Evolutionary conservation across 2,329 filamentous ascomycete species (phyloP).

Genomic region (Zymoseptoria passerinii): DNA sequence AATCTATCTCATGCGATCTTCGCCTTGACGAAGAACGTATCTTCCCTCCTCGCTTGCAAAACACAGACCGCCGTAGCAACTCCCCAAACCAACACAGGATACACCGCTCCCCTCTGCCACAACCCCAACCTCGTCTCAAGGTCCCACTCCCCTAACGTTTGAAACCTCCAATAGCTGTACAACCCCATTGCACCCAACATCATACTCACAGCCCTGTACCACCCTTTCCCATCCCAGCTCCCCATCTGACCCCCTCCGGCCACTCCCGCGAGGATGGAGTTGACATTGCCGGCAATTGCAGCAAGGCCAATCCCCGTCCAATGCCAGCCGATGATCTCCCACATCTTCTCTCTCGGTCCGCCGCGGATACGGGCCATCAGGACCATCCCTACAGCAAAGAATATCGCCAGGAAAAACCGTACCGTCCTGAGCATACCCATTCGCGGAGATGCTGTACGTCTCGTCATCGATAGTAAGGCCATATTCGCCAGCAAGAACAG

Average conservation of each 20-base stretch:
- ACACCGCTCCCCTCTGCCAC: constrained; percentile 15
- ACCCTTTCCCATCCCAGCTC: constrained; percentile 4
- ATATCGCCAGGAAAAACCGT: constrained; percentile 6
- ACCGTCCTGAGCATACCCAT: constrained; percentile 6
- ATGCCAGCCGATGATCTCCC: constrained; percentile 18
- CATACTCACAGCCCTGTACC: constrained; percentile 10
- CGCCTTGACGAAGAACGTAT: neutral
- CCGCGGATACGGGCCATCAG: constrained; percentile 14
- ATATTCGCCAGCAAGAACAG: constrained; percentile 12
- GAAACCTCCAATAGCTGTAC: constrained; percentile 14
- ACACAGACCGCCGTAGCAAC: constrained; percentile 1
- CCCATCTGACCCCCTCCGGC: constrained; percentile 5
- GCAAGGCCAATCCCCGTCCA: constrained; percentile 13
- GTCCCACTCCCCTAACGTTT: constrained; percentile 15
- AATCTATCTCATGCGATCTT: constrained; percentile 1
- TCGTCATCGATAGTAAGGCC: constrained; percentile 3
- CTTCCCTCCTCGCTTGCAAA: constrained; percentile 1
- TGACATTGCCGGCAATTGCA: constrained; percentile 13
- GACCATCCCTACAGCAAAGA: constrained; percentile 11
- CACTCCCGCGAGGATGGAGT: constrained; percentile 8
- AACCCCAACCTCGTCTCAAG: constrained; percentile 15
- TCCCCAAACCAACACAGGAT: constrained; percentile 13
- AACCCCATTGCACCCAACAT: constrained; percentile 8
- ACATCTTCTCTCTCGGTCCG: constrained; percentile 14
- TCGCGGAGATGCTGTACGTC: neutral